Base-by-base conservation (phyloP, 2,329 filamentous ascomycete species). In the Botrytis squamosa region DNA sequence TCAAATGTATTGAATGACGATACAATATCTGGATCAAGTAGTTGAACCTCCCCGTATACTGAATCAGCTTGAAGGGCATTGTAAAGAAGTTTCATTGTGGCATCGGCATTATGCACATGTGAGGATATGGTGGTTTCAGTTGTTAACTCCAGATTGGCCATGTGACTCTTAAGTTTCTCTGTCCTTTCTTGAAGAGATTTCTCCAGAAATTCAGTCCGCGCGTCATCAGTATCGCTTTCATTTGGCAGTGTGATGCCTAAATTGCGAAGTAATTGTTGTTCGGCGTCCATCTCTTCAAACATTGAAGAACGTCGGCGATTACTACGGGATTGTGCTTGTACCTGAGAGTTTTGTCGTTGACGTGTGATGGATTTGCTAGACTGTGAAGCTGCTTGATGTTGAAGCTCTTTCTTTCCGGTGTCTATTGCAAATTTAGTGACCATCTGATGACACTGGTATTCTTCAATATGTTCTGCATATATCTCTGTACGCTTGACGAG, bases 1-100 rank as follows among this genome's bases (percentile, higher is more conserved):
- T 81, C 78, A 42, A 82, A 78, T 33, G 71, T 74, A 22, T 80
- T 79, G n/a, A 90, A 85, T 2, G 85, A 86, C 3, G 80, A 82
- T 72, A 88, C 85, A 55, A 88, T 85, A 42, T 88, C 86, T 0
- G 85, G 83, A 76, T 90, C 88, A 9, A 85, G 81, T 9, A 90
- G 83, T 60, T 82, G 83, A 7, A 88, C 83, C n/a, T 83, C 79
- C 0, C 82, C 82, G 77, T 84, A 88, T 7, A 84, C 81, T 44
- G 84, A 88, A 77, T 90, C 88, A 0, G 86, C 86, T 2, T 89
- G 80, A 0, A 89, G 80, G 59, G 85, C 87, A 74, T 88, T 87
- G 8, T 84, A 81, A 25, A 89, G 79, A 14, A 87, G 77, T 75
- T 86, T 85, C 1, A 89, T 77, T 0, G 87, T 87, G 4, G 83